phyloP scores from a whole-genome alignment of 2,329 filamentous ascomycete species.

The Bimuria novae-zelandiae region DNA sequence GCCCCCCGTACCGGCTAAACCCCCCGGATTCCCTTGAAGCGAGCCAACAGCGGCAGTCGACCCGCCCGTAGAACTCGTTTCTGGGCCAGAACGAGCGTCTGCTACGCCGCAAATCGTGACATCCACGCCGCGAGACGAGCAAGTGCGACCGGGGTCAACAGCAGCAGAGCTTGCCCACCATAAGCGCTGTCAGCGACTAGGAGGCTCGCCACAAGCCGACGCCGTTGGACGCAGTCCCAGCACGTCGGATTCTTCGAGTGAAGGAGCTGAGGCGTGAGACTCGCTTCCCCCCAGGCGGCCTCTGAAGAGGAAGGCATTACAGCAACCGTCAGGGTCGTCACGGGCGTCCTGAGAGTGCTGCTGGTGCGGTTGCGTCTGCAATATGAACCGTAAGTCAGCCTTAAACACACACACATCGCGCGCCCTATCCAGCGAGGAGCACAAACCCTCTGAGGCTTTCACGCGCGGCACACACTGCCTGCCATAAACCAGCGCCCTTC shows the following conservation, averaged over 20 bases:
- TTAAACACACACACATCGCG: conserved; percentile 15
- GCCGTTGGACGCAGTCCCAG: conserved; percentile 32
- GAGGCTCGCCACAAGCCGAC: conserved; percentile 32
- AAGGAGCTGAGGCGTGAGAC: conserved; percentile 33
- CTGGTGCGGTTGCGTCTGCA: conserved; percentile 28
- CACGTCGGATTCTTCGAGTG: conserved; percentile 27
- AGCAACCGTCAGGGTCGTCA: conserved; percentile 19
- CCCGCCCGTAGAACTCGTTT: conserved; percentile 23
- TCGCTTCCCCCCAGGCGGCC: conserved; percentile 15
- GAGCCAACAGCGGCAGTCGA: conserved; percentile 43
- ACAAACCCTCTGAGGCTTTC: conserved; percentile 29
- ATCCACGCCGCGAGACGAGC: background rate
- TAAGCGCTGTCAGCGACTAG: conserved; percentile 27
- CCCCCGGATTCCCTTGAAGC: conserved; percentile 43
- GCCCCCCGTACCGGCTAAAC: conserved; percentile 45
- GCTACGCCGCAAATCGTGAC: conserved; percentile 1
- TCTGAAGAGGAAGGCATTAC: conserved; percentile 21
- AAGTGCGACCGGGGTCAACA: conserved; percentile 14
- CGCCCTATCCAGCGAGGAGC: conserved; percentile 28
- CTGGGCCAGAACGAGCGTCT: conserved; percentile 15
- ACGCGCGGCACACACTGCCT: conserved; percentile 31
- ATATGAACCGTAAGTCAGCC: conserved; percentile 49
- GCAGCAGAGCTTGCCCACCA: conserved; percentile 11
- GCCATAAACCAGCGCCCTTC: conserved; percentile 41
- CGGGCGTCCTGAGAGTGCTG: conserved; percentile 27